These are phyloP conservation scores for Wallemia hederae DNA, from an alignment of 1,284 basidiomycete genomes.

Conservation along the genomic window DNA sequence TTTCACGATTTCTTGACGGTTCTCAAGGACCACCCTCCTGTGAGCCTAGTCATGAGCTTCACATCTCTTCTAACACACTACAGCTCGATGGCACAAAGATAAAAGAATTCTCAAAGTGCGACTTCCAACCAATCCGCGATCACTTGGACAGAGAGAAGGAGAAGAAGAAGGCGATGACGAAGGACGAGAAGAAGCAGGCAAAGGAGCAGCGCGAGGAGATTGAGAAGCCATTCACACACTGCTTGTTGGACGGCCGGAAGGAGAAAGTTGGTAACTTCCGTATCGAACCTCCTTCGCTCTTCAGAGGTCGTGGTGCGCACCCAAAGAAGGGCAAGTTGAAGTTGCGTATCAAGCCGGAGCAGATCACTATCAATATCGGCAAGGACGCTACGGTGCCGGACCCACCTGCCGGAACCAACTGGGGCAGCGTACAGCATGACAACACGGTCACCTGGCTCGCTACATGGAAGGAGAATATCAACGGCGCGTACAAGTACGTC, in stretches of 20 bases:
- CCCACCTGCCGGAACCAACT: slow-evolving; percentile 11
- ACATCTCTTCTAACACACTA: not conserved
- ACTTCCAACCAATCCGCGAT: slow-evolving; percentile 85
- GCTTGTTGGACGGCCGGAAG: slow-evolving; percentile 72
- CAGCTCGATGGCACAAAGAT: slow-evolving; percentile 39
- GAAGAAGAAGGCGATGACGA: slow-evolving; percentile 61
- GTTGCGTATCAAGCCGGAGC: slow-evolving; percentile 70
- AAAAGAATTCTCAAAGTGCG: slow-evolving; percentile 47
- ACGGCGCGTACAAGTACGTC: slow-evolving; percentile 76
- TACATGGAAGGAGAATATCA: slow-evolving; percentile 88
- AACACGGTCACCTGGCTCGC: slow-evolving; percentile 92
- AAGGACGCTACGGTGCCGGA: slow-evolving; percentile 34
- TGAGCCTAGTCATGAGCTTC: slow-evolving; percentile 12
- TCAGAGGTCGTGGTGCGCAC: slow-evolving; percentile 91
- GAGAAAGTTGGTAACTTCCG: slow-evolving; percentile 97
- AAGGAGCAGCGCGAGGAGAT: slow-evolving; percentile 58
- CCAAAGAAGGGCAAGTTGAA: slow-evolving; percentile 91
- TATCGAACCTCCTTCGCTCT: slow-evolving; percentile 87
- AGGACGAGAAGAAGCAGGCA: slow-evolving; percentile 60
- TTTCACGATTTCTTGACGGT: slow-evolving; percentile 66
- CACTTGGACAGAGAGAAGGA: slow-evolving; percentile 74
- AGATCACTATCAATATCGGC: slow-evolving; percentile 80
- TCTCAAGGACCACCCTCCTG: slow-evolving; percentile 58
- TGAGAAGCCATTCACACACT: slow-evolving; percentile 59
- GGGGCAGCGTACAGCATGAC: slow-evolving; percentile 36